Base-by-base conservation (phyloP, 148 eudicot genomes). In the Nyssa sinensis region DNA sequence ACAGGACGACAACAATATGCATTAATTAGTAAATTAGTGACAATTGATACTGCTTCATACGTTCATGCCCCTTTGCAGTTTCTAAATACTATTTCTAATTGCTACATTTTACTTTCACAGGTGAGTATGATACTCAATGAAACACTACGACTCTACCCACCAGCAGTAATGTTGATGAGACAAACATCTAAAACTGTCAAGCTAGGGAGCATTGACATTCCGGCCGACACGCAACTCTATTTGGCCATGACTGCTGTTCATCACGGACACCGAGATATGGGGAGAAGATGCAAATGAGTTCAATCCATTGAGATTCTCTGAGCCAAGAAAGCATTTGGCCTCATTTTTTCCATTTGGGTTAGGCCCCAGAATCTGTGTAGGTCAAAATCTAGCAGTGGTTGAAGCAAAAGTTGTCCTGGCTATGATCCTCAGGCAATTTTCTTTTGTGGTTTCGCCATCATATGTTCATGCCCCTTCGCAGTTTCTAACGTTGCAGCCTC, bases 81-180 rank as follows among this genome's bases (percentile, higher is more conserved):
- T n/a, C n/a, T n/a, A n/a, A 37, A 37, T 4, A 37, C 41, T 37
- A 37, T 37, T 37, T 3, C 41, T 37, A 3, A 37, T 8, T 37
- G 8, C 41, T 44, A 12, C 16, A 44, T 41, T 41, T 3, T 44
- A n/a, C 21, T 64, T 25, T 71, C 64, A 78, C 84, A 90, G 97
- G 59, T 90, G 47, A 81, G 74, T 74, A 84, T 88, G 88, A 83
- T 93, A 73, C 41, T 93, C 29, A 80, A 87, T 13, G 95, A 93
- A 77, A 87, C 93, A 8, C 83, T 90, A 17, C 74, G 97, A 60
- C 79, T 93, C 9, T 93, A 93, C 75, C 97, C 97, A 62, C 95
- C 97, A 13, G 84, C 89, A 0, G 87, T 77, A 27, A 79, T 79
- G 81, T 14, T 90, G 70, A 86, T 76, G 82, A 83, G 97, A 66